These are phyloP conservation scores for Lachancea mirantina DNA, from an alignment of 805 yeast species.

Conservation along the genomic window DNA sequence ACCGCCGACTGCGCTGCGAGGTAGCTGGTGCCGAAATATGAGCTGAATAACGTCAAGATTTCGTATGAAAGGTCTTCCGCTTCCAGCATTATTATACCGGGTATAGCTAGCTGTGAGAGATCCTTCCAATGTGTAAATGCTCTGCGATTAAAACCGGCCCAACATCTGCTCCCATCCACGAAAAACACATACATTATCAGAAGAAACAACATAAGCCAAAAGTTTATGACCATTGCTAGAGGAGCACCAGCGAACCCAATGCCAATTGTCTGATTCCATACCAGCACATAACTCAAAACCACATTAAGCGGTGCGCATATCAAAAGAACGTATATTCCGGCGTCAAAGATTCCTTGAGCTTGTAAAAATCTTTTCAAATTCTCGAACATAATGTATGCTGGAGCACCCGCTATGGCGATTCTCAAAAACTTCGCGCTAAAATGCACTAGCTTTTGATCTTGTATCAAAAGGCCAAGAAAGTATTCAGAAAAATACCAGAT, in stretches of 20 bases:
- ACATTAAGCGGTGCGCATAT: slow-evolving; percentile 68
- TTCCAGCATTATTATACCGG: slow-evolving; percentile 74
- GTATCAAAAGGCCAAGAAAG: slow-evolving; percentile 36
- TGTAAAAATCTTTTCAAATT: slow-evolving; percentile 75
- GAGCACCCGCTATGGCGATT: slow-evolving; percentile 59
- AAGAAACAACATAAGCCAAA: slow-evolving; percentile 60
- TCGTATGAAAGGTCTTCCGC: slow-evolving; percentile 74
- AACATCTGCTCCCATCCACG: slow-evolving; percentile 61
- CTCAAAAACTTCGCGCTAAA: slow-evolving; percentile 56
- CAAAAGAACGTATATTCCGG: slow-evolving; percentile 61
- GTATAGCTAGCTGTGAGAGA: slow-evolving; percentile 53
- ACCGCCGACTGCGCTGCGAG: slow-evolving; percentile 72
- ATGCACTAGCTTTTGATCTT: slow-evolving; percentile 47
- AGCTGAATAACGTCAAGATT: slow-evolving; percentile 58
- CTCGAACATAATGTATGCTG: slow-evolving; percentile 73
- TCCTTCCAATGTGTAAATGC: slow-evolving; percentile 53
- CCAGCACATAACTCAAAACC: slow-evolving; percentile 59
- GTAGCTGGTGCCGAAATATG: slow-evolving; percentile 60
- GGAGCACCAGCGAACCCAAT: slow-evolving; percentile 82
- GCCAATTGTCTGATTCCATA: slow-evolving; percentile 63
- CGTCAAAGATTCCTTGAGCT: slow-evolving; percentile 82
- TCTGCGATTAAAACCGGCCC: slow-evolving; percentile 53
- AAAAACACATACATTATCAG: slow-evolving; percentile 47
- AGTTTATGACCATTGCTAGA: slow-evolving; percentile 60
- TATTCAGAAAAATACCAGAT: slow-evolving; percentile 60